Base-by-base conservation (phyloP, 805 yeast species). In the Allodekkera sacchari region DNA sequence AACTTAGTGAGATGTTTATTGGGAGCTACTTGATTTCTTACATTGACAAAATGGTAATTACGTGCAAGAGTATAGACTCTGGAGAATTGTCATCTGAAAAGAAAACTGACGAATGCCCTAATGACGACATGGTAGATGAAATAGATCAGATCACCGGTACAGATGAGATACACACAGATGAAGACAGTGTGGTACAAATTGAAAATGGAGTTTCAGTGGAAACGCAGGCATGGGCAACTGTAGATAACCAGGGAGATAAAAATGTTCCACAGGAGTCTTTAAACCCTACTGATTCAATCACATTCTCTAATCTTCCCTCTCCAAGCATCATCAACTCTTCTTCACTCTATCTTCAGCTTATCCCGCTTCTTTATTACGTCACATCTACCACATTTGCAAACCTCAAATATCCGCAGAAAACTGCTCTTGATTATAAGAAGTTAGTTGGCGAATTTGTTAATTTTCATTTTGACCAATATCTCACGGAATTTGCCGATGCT, bases 291-390 rank as follows among this genome's bases (percentile, higher is more conserved):
- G n/a, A n/a, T n/a, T n/a, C n/a, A n/a, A n/a, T n/a, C n/a, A n/a
- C n/a, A n/a, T n/a, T n/a, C n/a, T n/a, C n/a, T n/a, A n/a, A n/a
- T n/a, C n/a, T n/a, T n/a, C n/a, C n/a, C n/a, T n/a, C n/a, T n/a
- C n/a, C n/a, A n/a, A 55, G 53, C 33, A 37, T 53, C 11, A 54
- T 55, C 55, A 57, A 55, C 38, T 55, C 53, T 30, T 33, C 43
- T 12, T 53, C 61, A 6, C 32, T 57, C 19, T 58, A 48, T 39
- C 57, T 58, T 33, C 64, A 58, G 39, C 44, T 53, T 30, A 56
- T 57, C 17, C 64, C 64, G 7, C 55, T 45, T 31, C 27, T 58
- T 18, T 53, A 58, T 38, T 42, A 43, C 10, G 45, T 47, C 26
- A 30, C 56, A 12, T 41, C 52, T 13, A 17, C 38, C 2, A 37